Evolutionary conservation across 2,329 filamentous ascomycete species (phyloP), one percentile per base, ranked within the genome.

Genomic region (Chaetomium olivaceum): DNA sequence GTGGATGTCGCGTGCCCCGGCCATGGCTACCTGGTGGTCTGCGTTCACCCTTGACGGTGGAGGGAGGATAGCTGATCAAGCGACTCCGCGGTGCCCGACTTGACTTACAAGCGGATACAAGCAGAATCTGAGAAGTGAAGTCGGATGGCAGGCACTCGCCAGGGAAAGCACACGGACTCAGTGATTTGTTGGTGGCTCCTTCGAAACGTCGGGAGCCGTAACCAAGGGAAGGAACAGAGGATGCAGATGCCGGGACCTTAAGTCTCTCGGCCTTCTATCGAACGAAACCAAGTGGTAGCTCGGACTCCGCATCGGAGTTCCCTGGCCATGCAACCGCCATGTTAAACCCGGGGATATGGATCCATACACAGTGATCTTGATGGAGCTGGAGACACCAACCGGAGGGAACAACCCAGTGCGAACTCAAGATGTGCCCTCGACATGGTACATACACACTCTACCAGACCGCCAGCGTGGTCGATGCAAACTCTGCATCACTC

Each of bases 291-390:
- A 54, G 25, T 31, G 25, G 16, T 16, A 29, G 51, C 19, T 19
- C 25, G 29, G 33, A 43, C 23, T 48, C 50, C 7, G 21, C 31
- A 43, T 27, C 55, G 46, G 60, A 36, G 7, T 36, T 48, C 39
- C 60, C 21, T 36, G 27, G 52, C 55, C 61, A 58, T 58, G 61
- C 58, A 59, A 63, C 23, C 39, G 52, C 55, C 61, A 58, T 58
- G 61, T 59, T 63, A 63, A 46, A 58, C 33, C 61, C 61, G 55
- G 54, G 4, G 54, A 27, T 50, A 61, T 46, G 48, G 48, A 51
- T 21, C n/a, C 43, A 48, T 39, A 19, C n/a, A 31, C 23, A 29
- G 43, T 11, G 58, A 29, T 39, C 39, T 29, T 21, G 46, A 21
- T 12, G 60, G 27, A 33, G 8, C 52, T 25, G 36, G 25, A 3